Conservation (phyloP, 495 filamentous ascomycete genomes). For the Margaritispora aquatica region DNA sequence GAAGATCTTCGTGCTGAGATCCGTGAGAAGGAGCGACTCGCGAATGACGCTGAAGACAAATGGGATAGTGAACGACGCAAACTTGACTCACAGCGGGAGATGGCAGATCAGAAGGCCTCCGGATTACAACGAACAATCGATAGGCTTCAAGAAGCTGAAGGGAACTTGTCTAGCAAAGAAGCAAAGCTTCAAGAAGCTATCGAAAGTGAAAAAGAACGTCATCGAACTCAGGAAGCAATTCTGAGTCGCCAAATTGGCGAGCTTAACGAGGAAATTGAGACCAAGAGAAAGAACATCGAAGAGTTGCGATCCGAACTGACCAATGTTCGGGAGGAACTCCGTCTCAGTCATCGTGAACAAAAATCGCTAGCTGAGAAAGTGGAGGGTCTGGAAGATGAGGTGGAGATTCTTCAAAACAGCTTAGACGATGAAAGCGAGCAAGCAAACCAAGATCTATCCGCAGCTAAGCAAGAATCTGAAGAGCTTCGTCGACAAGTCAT, state of each 20-base stretch:
- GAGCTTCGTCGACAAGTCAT: conserved; percentile 45
- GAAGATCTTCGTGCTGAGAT: conserved; percentile 64
- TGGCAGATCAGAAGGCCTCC: conserved; percentile 59
- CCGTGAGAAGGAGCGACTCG: conserved; percentile 66
- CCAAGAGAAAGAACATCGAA: conserved; percentile 47
- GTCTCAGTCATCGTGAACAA: conserved; percentile 58
- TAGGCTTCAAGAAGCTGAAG: conserved; percentile 60
- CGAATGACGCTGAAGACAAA: conserved; percentile 61
- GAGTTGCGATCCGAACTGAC: conserved; percentile 53
- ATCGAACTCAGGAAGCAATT: conserved; percentile 47
- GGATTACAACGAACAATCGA: conserved; percentile 70
- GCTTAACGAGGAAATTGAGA: conserved; percentile 47
- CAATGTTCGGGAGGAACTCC: conserved; percentile 58
- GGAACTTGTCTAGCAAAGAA: conserved; percentile 59
- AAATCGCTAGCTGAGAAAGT: conserved; percentile 58
- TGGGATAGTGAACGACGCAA: conserved; percentile 62
- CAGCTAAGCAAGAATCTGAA: conserved; percentile 42
- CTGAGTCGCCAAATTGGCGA: conserved; percentile 52
- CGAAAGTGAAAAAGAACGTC: conserved; percentile 51
- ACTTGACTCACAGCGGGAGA: conserved; percentile 59
- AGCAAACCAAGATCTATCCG: conserved; percentile 47
- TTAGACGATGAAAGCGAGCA: conserved; percentile 70
- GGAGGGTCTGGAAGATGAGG: conserved; percentile 72
- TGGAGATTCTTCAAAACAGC: conserved; percentile 66
- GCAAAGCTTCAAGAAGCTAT: conserved; percentile 57